Evolutionary conservation across 192 early-diverging fungal genomes (phyloP), one percentile per base, ranked within the genome.

Genomic region (Phlyctochytrium planicorne): DNA sequence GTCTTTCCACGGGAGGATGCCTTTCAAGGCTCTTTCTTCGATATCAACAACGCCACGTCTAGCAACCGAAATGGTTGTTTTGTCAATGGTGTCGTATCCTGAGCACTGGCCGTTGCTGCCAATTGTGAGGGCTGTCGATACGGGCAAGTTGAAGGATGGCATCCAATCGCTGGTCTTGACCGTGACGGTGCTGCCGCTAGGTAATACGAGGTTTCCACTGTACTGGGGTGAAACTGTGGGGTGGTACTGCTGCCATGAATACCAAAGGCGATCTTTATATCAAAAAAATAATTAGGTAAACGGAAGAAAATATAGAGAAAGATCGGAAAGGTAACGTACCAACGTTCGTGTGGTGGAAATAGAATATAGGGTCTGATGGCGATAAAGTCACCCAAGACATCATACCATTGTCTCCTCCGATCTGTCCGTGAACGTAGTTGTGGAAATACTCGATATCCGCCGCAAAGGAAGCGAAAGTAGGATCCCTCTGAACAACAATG

Each of bases 341-440:
- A 37, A 87, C 77, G 79, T 83, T 83, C 53, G 77, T 75, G 71
- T 89, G 88, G 68, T 89, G 85, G 31, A 89, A 63, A 65, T 80
- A 87, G 72, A 89, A 89, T 66, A 84, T 74, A 52, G 84, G 85
- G 68, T 89, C 88, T 65, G 79, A 80, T 34, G 81, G 71, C 29
- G 83, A 80, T 71, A 23, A 23, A n/a, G 0, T 34, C 12, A 1
- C 12, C 16, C 30, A 30, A 24, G 76, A 82, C 75, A 84, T 81
- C 34, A 74, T 75, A 33, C 73, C 77, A 52, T 77, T 61, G 34
- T 75, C 74, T 33, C 87, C 87, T 32, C 84, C 84, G 20, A 80
- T 36, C 31, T 73, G 73, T 31, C 69, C 59, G 62, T 70, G 80
- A 0, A 82, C 65, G 17, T 59, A 52, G 53, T 31, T 62, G 52